Evolutionary conservation across 257 asterid genomes (phyloP).

Genomic region (Solanum bulbocastanum): DNA sequence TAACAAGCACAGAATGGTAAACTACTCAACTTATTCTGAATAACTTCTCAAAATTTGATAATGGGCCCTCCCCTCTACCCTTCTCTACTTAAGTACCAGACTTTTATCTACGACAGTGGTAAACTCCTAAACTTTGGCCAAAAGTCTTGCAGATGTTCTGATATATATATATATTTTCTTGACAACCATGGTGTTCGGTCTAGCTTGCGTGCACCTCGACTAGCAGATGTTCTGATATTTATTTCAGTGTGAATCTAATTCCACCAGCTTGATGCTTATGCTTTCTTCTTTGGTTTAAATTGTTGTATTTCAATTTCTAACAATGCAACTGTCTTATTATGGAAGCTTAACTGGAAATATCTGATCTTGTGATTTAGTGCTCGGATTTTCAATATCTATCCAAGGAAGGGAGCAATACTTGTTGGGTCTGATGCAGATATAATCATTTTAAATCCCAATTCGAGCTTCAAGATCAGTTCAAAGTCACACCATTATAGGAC

Average conservation of each 20-base stretch:
- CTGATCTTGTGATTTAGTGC: slow-evolving; percentile 46
- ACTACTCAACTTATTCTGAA: not conserved
- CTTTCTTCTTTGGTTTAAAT: not conserved
- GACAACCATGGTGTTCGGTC: not conserved
- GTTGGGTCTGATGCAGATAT: slow-evolving; percentile 93
- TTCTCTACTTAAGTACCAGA: not conserved
- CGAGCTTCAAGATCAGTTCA: slow-evolving; percentile 70
- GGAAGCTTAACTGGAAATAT: slow-evolving; percentile 1
- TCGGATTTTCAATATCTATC: slow-evolving; percentile 80
- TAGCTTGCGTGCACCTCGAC: not conserved
- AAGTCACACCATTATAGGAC: slow-evolving; percentile 73
- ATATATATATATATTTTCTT: not conserved
- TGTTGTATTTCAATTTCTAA: not conserved
- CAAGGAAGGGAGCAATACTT: slow-evolving; percentile 86
- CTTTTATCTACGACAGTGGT: not conserved
- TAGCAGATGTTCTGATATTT: not conserved
- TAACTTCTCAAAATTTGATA: not conserved
- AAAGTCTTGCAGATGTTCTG: not conserved
- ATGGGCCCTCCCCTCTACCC: not conserved
- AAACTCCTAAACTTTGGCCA: not conserved
- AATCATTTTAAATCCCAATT: slow-evolving; percentile 78
- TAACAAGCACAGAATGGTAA: slow-evolving; percentile 90
- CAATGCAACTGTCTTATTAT: not conserved
- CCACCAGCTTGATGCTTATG: not conserved
- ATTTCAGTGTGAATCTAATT: not conserved